A percentile compares a stretch with the other conserved stretches of the same genome.
phyloP scores from a whole-genome alignment of 2,329 filamentous ascomycete species.

The Exophiala phaeomuriformis region DNA sequence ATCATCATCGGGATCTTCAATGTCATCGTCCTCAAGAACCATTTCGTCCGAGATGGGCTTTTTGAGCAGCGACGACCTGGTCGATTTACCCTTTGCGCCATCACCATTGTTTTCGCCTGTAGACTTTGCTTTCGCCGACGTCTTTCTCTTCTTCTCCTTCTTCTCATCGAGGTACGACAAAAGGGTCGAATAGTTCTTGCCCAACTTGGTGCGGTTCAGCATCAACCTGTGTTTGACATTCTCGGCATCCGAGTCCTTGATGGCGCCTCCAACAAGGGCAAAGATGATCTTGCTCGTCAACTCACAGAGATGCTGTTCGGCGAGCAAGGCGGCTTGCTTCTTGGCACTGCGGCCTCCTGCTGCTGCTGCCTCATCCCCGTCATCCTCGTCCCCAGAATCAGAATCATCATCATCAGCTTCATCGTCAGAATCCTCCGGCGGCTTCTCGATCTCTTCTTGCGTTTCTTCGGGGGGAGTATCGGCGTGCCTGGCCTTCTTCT shows the following conservation, averaged over 20 bases:
- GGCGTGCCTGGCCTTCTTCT: conserved; percentile 3
- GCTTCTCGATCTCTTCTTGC: conserved; percentile 26
- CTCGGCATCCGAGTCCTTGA: conserved; percentile 66
- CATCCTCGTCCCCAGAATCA: conserved; percentile 73
- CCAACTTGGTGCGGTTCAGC: conserved; percentile 72
- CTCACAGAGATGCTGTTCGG: conserved; percentile 80
- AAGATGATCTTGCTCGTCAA: conserved; percentile 78
- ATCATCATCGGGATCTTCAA: conserved; percentile 15
- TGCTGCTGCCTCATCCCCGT: conserved; percentile 32
- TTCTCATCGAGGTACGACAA: conserved; percentile 64
- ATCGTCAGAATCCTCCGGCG: conserved; percentile 47
- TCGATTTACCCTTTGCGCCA: conserved; percentile 5
- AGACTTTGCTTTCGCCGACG: conserved; percentile 1
- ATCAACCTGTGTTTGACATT: conserved; percentile 64
- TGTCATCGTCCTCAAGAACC: conserved; percentile 24
- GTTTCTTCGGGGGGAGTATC: background rate
- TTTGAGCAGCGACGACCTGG: conserved; percentile 1
- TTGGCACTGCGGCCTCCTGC: conserved; percentile 36
- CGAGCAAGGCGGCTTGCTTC: conserved; percentile 61
- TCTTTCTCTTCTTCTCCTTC: conserved; percentile 21
- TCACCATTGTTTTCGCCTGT: background rate
- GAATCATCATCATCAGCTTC: conserved; percentile 47
- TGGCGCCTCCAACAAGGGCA: conserved; percentile 64
- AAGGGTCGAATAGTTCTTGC: conserved; percentile 78
- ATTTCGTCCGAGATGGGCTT: conserved; percentile 20